Base-by-base conservation (phyloP, 495 filamentous ascomycete genomes). In the Evernia prunastri region DNA sequence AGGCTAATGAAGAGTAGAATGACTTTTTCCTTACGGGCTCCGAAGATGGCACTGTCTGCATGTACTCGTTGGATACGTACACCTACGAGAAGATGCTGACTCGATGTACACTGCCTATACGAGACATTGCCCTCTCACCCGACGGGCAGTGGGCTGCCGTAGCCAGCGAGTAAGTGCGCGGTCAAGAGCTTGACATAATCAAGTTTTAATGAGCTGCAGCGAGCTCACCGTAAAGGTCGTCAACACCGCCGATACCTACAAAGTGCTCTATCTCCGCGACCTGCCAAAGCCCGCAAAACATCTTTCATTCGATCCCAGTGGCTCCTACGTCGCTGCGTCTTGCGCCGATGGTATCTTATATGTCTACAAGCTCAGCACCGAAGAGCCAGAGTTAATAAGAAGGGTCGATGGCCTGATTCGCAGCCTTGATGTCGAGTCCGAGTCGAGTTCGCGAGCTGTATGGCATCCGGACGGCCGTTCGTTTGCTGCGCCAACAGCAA, bases 381-480 rank as follows among this genome's bases (percentile, higher is more conserved):
- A 95, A 33, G 85, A 91, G 68, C 93, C 93, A 1, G 82, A 89
- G 72, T 77, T 97, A 35, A 74, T 92, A 20, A 86, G 82, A 61
- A 94, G 88, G 70, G 79, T 97, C 25, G 93, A 97, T 68, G 93
- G 91, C 0, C 76, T 96, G 56, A 92, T 97, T 67, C 86, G 84
- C 61, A 81, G 81, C 51, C 74, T 94, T 0, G 92, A 97, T 59
- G 82, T 84, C 1, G 90, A 93, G 53, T 83, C 85, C 12, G 90
- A 96, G 64, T 80, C 83, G 4, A 93, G 86, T 67, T 86, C 90
- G 13, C 84, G 84, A 71, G 84, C 87, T 31, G 82, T 86, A 3
- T 98, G 94, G 94, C 93, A 97, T 77, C 95, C 95, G 0, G 95
- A 97, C 70, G 93, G 95, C 9, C 84, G 90, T 51, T 91, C 92